Percentiles rank a stretch among this genome's conserved stretches.
phyloP scores from a whole-genome alignment of 768 basidiomycete genomes.

The Amanita brunnescens region DNA sequence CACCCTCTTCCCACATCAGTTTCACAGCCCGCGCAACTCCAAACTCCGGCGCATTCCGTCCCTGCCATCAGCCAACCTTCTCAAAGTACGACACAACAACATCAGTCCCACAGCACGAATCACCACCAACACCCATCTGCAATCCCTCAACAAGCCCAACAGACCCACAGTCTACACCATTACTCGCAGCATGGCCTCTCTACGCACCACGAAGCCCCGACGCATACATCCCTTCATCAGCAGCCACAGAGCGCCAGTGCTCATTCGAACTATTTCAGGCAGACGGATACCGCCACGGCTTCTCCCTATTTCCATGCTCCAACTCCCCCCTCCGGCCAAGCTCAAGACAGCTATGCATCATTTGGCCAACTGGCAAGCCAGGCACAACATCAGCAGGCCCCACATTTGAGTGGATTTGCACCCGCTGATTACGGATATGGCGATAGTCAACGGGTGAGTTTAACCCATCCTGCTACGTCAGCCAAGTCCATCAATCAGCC shows the following conservation, averaged over 20 bases:
- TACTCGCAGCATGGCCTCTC: conserved; percentile 61
- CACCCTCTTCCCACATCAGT: conserved; percentile 27
- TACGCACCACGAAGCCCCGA: conserved; percentile 56
- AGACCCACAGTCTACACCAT: conserved; percentile 36
- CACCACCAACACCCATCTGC: conserved; percentile 31
- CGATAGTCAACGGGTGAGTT: conserved; percentile 56
- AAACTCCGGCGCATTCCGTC: conserved; percentile 20
- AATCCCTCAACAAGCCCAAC: conserved; percentile 34
- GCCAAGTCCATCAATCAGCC: conserved; percentile 10
- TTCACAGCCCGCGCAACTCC: conserved; percentile 29
- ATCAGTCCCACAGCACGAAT: conserved; percentile 27
- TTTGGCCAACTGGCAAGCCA: conserved; percentile 57
- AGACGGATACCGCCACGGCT: conserved; percentile 39
- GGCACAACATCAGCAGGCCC: conserved; percentile 52
- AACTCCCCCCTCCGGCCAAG: conserved; percentile 61
- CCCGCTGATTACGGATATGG: conserved; percentile 61
- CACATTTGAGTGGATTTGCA: conserved; percentile 47
- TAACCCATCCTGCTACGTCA: conserved; percentile 3
- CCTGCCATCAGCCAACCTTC: conserved; percentile 31
- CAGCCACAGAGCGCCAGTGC: conserved; percentile 30
- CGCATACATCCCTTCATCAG: conserved; percentile 35
- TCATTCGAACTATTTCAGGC: conserved; percentile 60
- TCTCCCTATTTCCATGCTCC: conserved; percentile 69
- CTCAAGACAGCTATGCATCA: conserved; percentile 55
- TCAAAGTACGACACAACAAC: conserved; percentile 26